Conservation (phyloP, 306 rosid species). For the Fragaria vesca region DNA sequence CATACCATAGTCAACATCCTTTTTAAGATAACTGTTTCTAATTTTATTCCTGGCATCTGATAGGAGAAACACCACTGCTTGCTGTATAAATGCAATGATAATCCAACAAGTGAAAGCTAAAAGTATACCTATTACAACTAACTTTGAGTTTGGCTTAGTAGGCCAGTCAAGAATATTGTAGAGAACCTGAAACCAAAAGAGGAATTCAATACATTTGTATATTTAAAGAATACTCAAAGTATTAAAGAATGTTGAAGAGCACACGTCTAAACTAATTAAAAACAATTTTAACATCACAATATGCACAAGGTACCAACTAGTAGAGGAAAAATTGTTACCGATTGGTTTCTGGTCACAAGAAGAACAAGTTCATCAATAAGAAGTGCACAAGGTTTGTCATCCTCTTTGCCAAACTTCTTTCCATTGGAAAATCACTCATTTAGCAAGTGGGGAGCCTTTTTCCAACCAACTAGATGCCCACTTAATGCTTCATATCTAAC, state of each 20-base stretch:
- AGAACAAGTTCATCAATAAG: constrained; percentile 97
- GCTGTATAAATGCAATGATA: background rate
- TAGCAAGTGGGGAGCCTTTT: constrained; percentile 80
- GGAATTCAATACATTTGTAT: constrained; percentile 4
- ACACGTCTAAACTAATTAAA: background rate
- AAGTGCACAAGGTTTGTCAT: constrained; percentile 82
- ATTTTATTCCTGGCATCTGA: background rate
- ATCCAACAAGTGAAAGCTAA: background rate
- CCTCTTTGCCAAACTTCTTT: constrained; percentile 55
- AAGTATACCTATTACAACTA: constrained; percentile 73
- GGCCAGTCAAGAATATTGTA: constrained; percentile 99
- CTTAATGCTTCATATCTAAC: constrained; percentile 86
- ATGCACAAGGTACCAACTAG: constrained; percentile 47
- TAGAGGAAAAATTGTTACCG: constrained; percentile 59
- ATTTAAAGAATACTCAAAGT: background rate
- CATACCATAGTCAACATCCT: constrained; percentile 18
- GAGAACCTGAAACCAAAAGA: constrained; percentile 55
- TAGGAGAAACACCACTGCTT: background rate
- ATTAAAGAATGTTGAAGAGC: background rate
- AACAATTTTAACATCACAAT: constrained; percentile 23
- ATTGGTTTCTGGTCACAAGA: constrained; percentile 94
- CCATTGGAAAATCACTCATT: constrained; percentile 80
- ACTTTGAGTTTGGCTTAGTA: constrained; percentile 82
- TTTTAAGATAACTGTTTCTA: background rate
- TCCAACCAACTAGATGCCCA: constrained; percentile 90